Evolutionary conservation across 139 green algal genomes (phyloP), one percentile per base, ranked within the genome.

Genomic region (Auxenochlorella pyrenoidosa): DNA sequence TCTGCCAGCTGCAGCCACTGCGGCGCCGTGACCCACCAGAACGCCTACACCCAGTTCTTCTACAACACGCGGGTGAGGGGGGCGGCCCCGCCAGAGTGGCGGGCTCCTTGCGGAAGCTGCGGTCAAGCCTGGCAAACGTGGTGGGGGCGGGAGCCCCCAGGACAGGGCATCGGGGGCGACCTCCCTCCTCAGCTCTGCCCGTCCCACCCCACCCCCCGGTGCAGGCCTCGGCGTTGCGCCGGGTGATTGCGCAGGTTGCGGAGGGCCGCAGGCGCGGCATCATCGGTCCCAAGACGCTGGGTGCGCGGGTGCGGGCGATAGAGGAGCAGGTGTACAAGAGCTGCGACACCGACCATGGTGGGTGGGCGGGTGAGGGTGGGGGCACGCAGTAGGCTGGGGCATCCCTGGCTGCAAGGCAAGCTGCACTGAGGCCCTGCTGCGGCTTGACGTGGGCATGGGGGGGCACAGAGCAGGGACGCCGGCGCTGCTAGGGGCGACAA

Each of bases 21-120:
- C 79, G 36, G 58, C 58, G 26, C 34, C 36, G 41, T 51, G 36
- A 75, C 79, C 0, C 79, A 84, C 79, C 24, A 84, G 79, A 54
- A 36, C 79, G 30, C 51, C 24, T 84, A 84, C 79, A 84, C 79
- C 10, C 79, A 84, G 58, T 84, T 73, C 79, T 84, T 75, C 36
- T 68, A 84, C 58, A 73, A 84, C 79, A 84, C 79, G 38, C 79
- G 60, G 79, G 78, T 44, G 44, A 43, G 75, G 36, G 41, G 75
- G 47, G 47, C 47, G 47, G 47, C 47, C 47, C 47, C 47, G 6
- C 47, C n/a, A n/a, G n/a, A n/a, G n/a, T n/a, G n/a, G n/a, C n/a
- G n/a, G n/a, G n/a, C n/a, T n/a, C n/a, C n/a, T n/a, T n/a, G n/a
- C n/a, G n/a, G n/a, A n/a, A n/a, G n/a, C n/a, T n/a, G n/a, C n/a